These are phyloP conservation scores for Penicillium sp. DNA, from an alignment of 2,329 filamentous ascomycete species.

Conservation along the genomic window DNA sequence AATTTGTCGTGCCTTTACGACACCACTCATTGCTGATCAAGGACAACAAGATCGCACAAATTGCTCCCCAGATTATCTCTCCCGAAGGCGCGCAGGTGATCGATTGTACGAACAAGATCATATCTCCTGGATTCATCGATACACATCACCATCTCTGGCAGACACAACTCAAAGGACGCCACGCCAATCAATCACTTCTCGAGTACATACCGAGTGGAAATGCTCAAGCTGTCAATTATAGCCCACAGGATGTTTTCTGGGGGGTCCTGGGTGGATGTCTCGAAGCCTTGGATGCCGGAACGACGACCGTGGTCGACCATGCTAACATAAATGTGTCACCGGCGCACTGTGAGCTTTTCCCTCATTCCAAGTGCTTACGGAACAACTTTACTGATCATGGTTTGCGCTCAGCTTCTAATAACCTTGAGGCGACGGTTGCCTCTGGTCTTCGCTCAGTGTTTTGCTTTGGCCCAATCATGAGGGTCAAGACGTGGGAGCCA, in stretches of 20 bases:
- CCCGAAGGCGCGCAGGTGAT: slow-evolving; percentile 32
- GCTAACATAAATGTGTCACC: slow-evolving; percentile 32
- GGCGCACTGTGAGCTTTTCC: slow-evolving; percentile 23
- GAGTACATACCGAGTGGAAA: slow-evolving; percentile 38
- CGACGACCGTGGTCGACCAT: slow-evolving; percentile 36
- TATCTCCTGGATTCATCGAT: slow-evolving; percentile 40
- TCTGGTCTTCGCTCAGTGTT: slow-evolving; percentile 36
- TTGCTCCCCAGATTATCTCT: slow-evolving; percentile 17
- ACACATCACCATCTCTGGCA: slow-evolving; percentile 51
- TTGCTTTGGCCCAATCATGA: slow-evolving; percentile 24
- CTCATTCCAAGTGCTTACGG: too few species aligned
- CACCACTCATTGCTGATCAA: slow-evolving; percentile 19
- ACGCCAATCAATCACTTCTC: slow-evolving; percentile 44
- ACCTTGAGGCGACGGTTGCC: slow-evolving; percentile 27
- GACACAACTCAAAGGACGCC: slow-evolving; percentile 42
- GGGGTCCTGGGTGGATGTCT: slow-evolving; percentile 34
- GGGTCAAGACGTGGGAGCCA: slow-evolving; percentile 25
- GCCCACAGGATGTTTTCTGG: slow-evolving; percentile 51
- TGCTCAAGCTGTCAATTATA: slow-evolving; percentile 31
- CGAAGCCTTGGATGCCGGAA: slow-evolving; percentile 27
- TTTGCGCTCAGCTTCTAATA: slow-evolving; percentile 18
- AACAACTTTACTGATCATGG: background rate
- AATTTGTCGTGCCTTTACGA: background rate
- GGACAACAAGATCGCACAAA: slow-evolving; percentile 22
- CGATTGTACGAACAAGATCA: slow-evolving; percentile 41